phyloP scores from a whole-genome alignment of 2,329 filamentous ascomycete genomes.

The Ambrosiella cleistominuta region DNA sequence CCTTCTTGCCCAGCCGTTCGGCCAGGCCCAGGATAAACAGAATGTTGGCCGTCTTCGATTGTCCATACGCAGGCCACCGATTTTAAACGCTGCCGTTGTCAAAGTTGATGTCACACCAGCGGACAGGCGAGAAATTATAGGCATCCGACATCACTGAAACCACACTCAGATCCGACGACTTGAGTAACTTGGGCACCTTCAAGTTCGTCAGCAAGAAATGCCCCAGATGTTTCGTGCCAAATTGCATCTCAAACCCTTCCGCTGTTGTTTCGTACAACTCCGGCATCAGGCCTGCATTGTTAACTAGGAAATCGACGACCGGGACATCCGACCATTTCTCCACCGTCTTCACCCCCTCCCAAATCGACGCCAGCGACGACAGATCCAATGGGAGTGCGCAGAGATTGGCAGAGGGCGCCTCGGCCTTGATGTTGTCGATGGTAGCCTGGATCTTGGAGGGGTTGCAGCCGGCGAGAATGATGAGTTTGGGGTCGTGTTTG shows the following conservation, averaged over 20 bases:
- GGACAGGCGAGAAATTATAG: constrained; percentile 18
- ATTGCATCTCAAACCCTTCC: constrained; percentile 27
- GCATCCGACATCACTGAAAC: constrained; percentile 24
- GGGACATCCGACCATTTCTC: constrained; percentile 14
- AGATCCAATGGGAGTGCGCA: constrained; percentile 20
- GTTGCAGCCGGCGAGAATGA: constrained; percentile 1
- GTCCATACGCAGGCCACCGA: constrained; percentile 16
- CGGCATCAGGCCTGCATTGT: constrained; percentile 27
- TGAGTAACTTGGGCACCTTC: constrained; percentile 15
- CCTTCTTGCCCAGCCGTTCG: constrained; percentile 8
- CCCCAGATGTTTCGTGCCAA: constrained; percentile 28
- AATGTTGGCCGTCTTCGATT: constrained; percentile 19
- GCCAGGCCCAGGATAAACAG: constrained; percentile 15
- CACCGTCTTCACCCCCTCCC: constrained; percentile 19
- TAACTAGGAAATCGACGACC: constrained; percentile 22
- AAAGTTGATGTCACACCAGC: constrained; percentile 20
- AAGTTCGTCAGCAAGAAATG: constrained; percentile 30
- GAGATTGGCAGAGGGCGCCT: constrained; percentile 1
- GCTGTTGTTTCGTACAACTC: constrained; percentile 18
- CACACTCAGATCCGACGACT: constrained; percentile 17
- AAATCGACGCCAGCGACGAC: constrained; percentile 21
- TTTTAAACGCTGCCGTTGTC: constrained; percentile 11
- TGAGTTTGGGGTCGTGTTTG: constrained; percentile 20
- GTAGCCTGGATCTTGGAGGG: constrained; percentile 1
- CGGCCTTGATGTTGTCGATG: constrained; percentile 10